Conservation (phyloP, 2,329 filamentous ascomycete species). For the Chaetoscypha palmicola region DNA sequence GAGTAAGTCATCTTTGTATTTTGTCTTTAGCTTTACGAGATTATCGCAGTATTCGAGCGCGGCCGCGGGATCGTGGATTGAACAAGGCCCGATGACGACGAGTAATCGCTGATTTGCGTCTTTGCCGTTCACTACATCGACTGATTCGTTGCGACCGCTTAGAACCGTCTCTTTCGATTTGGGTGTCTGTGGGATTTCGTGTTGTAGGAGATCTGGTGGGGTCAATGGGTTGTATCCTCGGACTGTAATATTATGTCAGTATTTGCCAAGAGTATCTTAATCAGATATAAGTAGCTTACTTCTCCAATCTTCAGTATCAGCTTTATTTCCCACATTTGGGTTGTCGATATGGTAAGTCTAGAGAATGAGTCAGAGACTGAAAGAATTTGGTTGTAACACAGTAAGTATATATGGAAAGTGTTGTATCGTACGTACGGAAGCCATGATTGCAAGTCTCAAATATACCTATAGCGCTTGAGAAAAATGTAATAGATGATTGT, state of each 20-base stretch:
- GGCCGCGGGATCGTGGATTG: conserved; percentile 87
- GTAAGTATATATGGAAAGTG: no score
- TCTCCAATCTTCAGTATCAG: conserved; percentile 72
- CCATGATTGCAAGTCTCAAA: no score
- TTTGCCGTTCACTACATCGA: conserved; percentile 61
- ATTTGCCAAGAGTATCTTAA: conserved; percentile 17
- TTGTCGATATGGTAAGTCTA: conserved; percentile 70
- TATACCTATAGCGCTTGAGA: no score
- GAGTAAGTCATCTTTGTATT: conserved; percentile 80
- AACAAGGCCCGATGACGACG: conserved; percentile 90
- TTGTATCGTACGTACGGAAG: no score
- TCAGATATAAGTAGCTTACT: conserved; percentile 48
- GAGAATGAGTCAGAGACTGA: conserved; percentile 14
- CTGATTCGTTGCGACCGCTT: conserved; percentile 54
- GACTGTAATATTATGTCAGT: conserved; percentile 41
- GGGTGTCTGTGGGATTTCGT: conserved; percentile 64
- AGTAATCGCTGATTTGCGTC: conserved; percentile 53
- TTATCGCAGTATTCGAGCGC: conserved; percentile 90
- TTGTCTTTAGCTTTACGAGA: conserved; percentile 73
- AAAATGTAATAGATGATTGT: no score
- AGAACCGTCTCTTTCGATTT: conserved; percentile 47
- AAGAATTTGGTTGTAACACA: no score
- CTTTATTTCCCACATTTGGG: conserved; percentile 68
- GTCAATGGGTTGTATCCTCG: conserved; percentile 91
- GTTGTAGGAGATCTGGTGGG: conserved; percentile 87